These are phyloP conservation scores for Thalassiosira profunda DNA, from an alignment of 108 stramenopile species.

Conservation along the genomic window DNA sequence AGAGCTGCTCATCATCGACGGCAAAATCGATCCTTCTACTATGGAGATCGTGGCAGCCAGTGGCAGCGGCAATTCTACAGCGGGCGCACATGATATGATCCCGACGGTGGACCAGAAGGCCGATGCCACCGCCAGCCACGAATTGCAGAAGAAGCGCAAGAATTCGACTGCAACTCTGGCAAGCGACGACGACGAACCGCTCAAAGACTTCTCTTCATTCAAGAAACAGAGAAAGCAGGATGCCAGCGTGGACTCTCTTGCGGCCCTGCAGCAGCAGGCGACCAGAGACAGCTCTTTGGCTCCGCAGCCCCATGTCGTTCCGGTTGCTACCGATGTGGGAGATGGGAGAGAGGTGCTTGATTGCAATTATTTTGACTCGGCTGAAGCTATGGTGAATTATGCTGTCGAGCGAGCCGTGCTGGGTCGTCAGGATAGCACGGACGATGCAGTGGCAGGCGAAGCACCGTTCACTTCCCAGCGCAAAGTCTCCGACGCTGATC, in stretches of 20 bases:
- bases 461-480: conserved; percentile 17
- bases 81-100: conserved; percentile 2
- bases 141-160: background rate
- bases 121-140: background rate
- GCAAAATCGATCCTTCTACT: conserved; percentile 34
- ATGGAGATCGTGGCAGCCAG: conserved; percentile 17
- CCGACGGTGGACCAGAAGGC: background rate
- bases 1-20: conserved; percentile 51
- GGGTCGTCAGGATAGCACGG: too few relatives aligned
- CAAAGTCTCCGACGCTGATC: conserved; percentile 51
- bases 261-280: background rate
- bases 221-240: conserved; percentile 5
- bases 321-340: background rate
- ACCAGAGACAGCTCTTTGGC: background rate
- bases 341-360: background rate
- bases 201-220: background rate
- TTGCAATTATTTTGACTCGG: conserved; percentile 7
- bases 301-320: conserved; percentile 13
- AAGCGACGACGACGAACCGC: conserved; percentile 3
- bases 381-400: conserved; percentile 27
- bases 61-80: background rate
- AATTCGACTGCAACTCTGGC: background rate
- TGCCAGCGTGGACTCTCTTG: conserved; percentile 15
- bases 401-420: conserved; percentile 10
- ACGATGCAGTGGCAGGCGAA: background rate